Base-by-base conservation (phyloP, 345 rosid genomes). In the Iberis pinnata region DNA sequence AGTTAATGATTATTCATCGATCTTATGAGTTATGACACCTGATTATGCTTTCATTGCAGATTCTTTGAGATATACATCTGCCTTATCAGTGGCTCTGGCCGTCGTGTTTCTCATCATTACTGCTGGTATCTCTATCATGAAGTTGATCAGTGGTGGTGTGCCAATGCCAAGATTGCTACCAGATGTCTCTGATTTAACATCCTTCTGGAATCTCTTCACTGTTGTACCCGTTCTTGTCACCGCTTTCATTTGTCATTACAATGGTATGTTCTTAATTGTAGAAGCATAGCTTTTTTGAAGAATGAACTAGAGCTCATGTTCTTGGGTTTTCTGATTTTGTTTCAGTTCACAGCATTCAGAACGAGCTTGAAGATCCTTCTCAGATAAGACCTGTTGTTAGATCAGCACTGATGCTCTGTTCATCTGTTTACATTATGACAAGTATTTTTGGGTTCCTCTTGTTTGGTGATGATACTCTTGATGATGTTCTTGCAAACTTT, bases 401-500 rank as follows among this genome's bases (percentile, higher is more conserved):
- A 62, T 74, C 97, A 15, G 70, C 97, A 18, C 84, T 88, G 67
- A 69, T 64, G 45, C 65, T 88, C 18, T 88, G 97, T 69, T 84
- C 97, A 49, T 63, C 78, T 44, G 95, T 88, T 37, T 88, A 88
- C 65, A 49, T 88, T 37, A 75, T 76, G 86, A 85, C 79, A 9
- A 88, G 97, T 73, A 61, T 85, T 53, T 88, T 88, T 13, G 97
- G 95, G 17, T 80, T 88, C 72, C 95, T 88, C 53, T 83, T 88
- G 43, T 88, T 88, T 17, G 95, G 95, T 0, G 87, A 88, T 12
- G 78, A 73, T 50, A 85, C 97, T 57, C 86, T 82, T 17, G 97
- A 88, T 47, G 97, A 88, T 45, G 95, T 88, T 43, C 95, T 88
- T 63, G 84, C 97, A 37, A 88, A 88, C 79, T 88, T 88, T 14